phyloP scores from a whole-genome alignment of 1,139 yeast species.

The Zygosaccharomyces pseudobailii region DNA sequence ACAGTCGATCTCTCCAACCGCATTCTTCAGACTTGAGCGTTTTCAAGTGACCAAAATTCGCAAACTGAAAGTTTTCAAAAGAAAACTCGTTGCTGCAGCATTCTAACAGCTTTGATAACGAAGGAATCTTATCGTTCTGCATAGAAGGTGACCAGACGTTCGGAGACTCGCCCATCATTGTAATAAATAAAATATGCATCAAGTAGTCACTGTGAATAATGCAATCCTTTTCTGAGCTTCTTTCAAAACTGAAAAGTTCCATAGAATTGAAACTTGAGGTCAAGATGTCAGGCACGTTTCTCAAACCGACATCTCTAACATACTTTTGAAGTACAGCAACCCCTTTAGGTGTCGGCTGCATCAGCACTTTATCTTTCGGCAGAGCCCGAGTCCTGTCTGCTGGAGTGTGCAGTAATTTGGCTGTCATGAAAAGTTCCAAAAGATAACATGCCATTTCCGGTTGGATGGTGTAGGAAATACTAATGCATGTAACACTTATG shows the following conservation, averaged over 20 bases:
- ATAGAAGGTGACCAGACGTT: conserved; percentile 63
- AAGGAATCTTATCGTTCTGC: conserved; percentile 40
- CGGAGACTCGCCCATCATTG: conserved; percentile 62
- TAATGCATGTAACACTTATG: conserved; percentile 48
- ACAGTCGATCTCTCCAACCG: conserved; percentile 17
- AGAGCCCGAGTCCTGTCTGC: conserved; percentile 59
- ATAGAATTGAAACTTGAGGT: conserved; percentile 60
- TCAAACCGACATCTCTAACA: conserved; percentile 53
- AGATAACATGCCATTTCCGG: conserved; percentile 48
- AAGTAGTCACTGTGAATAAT: conserved; percentile 62
- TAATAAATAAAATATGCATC: conserved; percentile 58
- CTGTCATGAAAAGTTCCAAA: conserved; percentile 53
- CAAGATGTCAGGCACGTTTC: conserved; percentile 45
- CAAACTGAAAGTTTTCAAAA: conserved; percentile 24
- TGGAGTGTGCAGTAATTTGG: conserved; percentile 72
- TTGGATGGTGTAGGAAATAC: conserved; percentile 56
- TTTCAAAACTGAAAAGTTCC: conserved; percentile 64
- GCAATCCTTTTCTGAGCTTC: conserved; percentile 57
- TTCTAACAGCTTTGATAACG: conserved; percentile 31
- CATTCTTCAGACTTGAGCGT: conserved; percentile 32
- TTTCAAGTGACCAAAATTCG: conserved; percentile 12
- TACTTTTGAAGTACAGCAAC: conserved; percentile 62
- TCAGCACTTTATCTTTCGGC: conserved; percentile 39
- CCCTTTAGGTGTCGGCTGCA: conserved; percentile 95
- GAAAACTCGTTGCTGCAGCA: conserved; percentile 28